Conservation (phyloP, 805 yeast species). For the Candida sonorensis region DNA sequence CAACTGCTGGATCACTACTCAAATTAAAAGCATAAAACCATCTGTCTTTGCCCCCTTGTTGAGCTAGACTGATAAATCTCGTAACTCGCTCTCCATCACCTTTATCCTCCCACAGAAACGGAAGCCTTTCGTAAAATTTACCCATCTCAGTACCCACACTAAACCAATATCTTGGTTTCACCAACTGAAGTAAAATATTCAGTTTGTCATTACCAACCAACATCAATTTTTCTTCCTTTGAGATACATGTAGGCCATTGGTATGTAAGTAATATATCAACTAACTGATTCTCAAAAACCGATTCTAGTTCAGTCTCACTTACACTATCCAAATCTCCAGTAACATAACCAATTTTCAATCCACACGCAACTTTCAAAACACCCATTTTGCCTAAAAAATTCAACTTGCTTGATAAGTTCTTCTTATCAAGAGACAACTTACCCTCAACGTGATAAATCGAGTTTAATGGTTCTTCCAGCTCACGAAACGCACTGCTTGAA, state of each 20-base stretch:
- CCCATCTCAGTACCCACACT: constrained; percentile 45
- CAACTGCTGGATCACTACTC: constrained; percentile 21
- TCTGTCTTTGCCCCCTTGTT: constrained; percentile 45
- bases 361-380: constrained; percentile 33
- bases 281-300: constrained; percentile 16
- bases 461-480: constrained; percentile 12
- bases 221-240: constrained; percentile 35
- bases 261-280: constrained; percentile 51
- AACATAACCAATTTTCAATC: constrained; percentile 42
- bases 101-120: constrained; percentile 48
- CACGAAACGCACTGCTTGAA: constrained; percentile 3
- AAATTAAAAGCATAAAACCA: constrained; percentile 76
- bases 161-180: constrained; percentile 65
- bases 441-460: constrained; percentile 24
- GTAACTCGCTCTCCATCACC: constrained; percentile 32
- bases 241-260: constrained; percentile 54
- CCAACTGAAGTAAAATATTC: constrained; percentile 37
- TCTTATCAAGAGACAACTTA: constrained; percentile 1
- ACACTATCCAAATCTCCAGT: constrained; percentile 29
- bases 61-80: constrained; percentile 60
- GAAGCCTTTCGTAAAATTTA: constrained; percentile 44
- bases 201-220: constrained; percentile 39
- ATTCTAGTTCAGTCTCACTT: constrained; percentile 7
- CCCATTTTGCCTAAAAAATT: constrained; percentile 30
- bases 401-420: constrained; percentile 19